phyloP scores from a whole-genome alignment of 192 early-diverging fungal species.

The Backusella luteola region DNA sequence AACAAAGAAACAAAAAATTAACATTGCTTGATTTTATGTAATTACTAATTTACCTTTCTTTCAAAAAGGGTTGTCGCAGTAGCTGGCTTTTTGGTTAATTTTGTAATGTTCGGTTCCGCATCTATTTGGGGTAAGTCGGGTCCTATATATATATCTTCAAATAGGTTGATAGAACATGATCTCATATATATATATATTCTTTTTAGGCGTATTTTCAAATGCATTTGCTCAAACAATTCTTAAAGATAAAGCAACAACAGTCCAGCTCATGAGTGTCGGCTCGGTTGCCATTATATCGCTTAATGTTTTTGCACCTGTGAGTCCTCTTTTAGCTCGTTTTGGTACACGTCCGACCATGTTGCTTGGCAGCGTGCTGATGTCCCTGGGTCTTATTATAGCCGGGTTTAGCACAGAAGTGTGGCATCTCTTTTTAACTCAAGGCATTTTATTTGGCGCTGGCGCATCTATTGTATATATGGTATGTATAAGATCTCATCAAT shows the following conservation, averaged over 20 bases:
- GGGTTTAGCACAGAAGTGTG: constrained; percentile 45
- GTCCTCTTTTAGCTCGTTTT: constrained; percentile 1
- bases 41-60: neutral
- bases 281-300: constrained; percentile 2
- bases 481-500: neutral
- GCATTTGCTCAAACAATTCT: constrained; percentile 3
- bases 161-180: neutral
- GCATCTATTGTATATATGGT: constrained; percentile 30
- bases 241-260: constrained; percentile 14
- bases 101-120: constrained; percentile 13
- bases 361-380: constrained; percentile 17
- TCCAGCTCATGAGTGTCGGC: constrained; percentile 25
- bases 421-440: constrained; percentile 63
- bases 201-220: constrained; percentile 29
- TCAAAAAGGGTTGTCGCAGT: constrained; percentile 8
- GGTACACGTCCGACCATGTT: constrained; percentile 15
- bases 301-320: constrained; percentile 16
- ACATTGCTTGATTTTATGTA: neutral
- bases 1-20: neutral
- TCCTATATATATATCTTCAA: neutral
- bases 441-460: constrained; percentile 55
- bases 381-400: constrained; percentile 29
- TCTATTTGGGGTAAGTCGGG: constrained; percentile 14
- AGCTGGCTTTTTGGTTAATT: constrained; percentile 11
- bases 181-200: neutral